A percentile compares a stretch with the other conserved stretches of the same genome.
These are phyloP conservation scores for Umbelopsis vinacea DNA, from an alignment of 192 early-diverging fungal species.

Conservation along the genomic window DNA sequence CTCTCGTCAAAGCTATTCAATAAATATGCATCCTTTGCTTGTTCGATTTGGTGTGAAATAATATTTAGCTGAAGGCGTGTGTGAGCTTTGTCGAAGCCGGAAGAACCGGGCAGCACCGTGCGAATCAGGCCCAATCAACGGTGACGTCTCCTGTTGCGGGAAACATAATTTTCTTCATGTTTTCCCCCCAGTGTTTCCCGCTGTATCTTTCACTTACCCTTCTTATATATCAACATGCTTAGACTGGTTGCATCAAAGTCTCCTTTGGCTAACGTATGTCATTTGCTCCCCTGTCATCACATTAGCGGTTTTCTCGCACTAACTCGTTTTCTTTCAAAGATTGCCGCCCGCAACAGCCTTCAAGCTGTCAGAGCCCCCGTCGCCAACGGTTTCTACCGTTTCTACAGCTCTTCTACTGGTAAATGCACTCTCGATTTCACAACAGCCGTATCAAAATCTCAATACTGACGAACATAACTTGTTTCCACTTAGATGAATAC, in stretches of 20 bases:
- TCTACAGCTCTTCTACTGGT: constrained; percentile 45
- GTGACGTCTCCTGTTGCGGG: constrained; percentile 22
- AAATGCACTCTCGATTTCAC: not conserved
- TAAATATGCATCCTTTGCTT: no score
- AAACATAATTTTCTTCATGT: constrained; percentile 15
- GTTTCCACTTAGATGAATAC: constrained; percentile 53
- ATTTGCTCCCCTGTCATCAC: no score
- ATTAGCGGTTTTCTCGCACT: not conserved
- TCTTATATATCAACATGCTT: constrained; percentile 32
- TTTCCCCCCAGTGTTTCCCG: constrained; percentile 28
- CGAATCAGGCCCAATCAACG: constrained; percentile 7
- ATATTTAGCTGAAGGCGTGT: not conserved
- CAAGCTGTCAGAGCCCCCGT: constrained; percentile 37
- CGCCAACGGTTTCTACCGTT: constrained; percentile 38
- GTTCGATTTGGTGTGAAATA: no score
- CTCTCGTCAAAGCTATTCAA: no score
- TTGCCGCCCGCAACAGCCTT: constrained; percentile 40
- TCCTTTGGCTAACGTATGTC: constrained; percentile 39
- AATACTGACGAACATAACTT: not conserved
- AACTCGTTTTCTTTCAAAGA: constrained; percentile 25
- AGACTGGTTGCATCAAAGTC: constrained; percentile 40
- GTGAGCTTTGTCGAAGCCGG: not conserved
- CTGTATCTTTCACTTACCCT: constrained; percentile 25
- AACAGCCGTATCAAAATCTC: not conserved
- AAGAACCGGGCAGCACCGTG: constrained; percentile 10